Evolutionary conservation across 2,329 filamentous ascomycete species (phyloP), one percentile per base, ranked within the genome.

Genomic region (Aureobasidium melanogenum): DNA sequence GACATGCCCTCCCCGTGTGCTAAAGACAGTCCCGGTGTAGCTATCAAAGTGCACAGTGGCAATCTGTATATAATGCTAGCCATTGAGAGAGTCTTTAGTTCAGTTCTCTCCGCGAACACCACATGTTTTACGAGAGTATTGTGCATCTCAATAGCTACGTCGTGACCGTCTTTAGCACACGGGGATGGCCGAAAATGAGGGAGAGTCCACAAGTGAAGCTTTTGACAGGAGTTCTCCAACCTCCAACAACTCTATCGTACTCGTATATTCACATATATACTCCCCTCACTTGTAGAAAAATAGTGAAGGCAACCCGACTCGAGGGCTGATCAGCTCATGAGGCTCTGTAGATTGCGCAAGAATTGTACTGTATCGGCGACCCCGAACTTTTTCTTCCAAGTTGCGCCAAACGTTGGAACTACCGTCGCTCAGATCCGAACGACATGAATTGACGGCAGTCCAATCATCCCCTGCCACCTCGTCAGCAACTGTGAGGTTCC

Each of bases 391-490:
- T 22, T 28, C 19, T 28, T 24, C 19, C 8, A 51, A 10, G n/a
- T 30, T 22, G 51, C 52, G 39, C 26, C 39, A 15, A 26, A 39
- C 52, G 52, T 56, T 44, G 19, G 14, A 57, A 36, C 54, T 47
- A 19, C 54, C 54, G 54, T 57, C 41, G 54, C 9, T 30, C 41
- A 26, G 9, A 9, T 36, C 54, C 30, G 54, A 44, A 44, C 26
- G 14, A 43, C 26, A 1, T 28, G 34, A 24, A 3, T 26, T 15
- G 26, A 19, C 26, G 17, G 19, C 28, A 57, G 19, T 38, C 54
- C 54, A 57, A 47, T 57, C 54, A 57, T 19, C n/a, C 24, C 54
- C 54, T 46, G 54, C 54, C 41, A 46, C 41, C 41, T 36, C 22
- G 54, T 41, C 7, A 19, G 54, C 54, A 19, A 24, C 41, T 47